Conservation (phyloP, 768 basidiomycete genomes). For the Psilocybe subaeruginosa region DNA sequence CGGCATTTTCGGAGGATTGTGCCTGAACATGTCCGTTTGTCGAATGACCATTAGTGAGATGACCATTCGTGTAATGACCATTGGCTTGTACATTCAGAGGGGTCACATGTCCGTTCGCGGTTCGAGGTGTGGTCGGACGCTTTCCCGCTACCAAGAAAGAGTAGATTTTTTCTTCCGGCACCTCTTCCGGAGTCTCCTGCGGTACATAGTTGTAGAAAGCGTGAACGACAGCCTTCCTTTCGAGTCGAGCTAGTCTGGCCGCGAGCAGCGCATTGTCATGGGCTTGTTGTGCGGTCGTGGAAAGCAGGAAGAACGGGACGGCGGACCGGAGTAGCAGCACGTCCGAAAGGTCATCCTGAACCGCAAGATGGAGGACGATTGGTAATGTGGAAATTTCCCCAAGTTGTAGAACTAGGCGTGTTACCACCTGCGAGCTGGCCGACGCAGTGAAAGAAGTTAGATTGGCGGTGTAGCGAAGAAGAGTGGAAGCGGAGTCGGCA, state of each 20-base stretch:
- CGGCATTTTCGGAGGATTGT: constrained; percentile 26
- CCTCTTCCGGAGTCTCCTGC: constrained; percentile 46
- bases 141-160: constrained; percentile 60
- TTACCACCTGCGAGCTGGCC: constrained; percentile 52
- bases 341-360: constrained; percentile 69
- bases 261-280: constrained; percentile 91
- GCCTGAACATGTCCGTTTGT: constrained; percentile 30
- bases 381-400: constrained; percentile 65
- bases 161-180: constrained; percentile 60
- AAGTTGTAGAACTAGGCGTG: constrained; percentile 70
- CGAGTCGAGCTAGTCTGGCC: constrained; percentile 71
- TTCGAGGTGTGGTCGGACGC: constrained; percentile 37
- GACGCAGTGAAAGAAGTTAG: constrained; percentile 66
- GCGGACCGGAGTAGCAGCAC: constrained; percentile 77
- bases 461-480: constrained; percentile 50
- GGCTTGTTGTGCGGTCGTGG: constrained; percentile 75
- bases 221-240: constrained; percentile 83
- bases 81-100: constrained; percentile 26
- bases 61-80: constrained; percentile 21
- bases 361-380: constrained; percentile 73
- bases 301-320: constrained; percentile 83
- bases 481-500: constrained; percentile 64
- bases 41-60: constrained; percentile 21
- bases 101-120: constrained; percentile 34
- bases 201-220: constrained; percentile 61